Base-by-base conservation (phyloP, 768 basidiomycete genomes). In the Calocybe indica region DNA sequence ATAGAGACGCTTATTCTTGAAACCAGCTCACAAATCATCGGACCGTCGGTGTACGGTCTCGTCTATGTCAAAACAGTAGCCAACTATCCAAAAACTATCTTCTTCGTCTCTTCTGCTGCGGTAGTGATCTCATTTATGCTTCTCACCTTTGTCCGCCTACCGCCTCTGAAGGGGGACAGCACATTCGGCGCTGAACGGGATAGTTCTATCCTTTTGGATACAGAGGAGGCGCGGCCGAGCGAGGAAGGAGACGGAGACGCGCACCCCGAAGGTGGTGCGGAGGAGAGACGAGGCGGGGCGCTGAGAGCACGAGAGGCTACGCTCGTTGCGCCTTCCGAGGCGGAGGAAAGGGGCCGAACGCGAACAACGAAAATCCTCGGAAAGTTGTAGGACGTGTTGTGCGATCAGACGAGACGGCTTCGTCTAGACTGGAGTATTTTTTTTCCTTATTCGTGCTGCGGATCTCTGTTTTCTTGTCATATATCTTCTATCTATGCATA, bases 11-110 rank as follows among this genome's bases (percentile, higher is more conserved):
- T 34, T 34, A 33, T 47, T 41, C 38, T 38, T 32, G 14, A n/a
- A 6, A 47, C 50, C 59, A 87, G 84, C 59, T 67, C 78, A 28
- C 79, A 82, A 50, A 78, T 92, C 12, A 34, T 92, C 1, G 83
- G 85, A 0, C 91, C 92, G 0, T 66, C 81, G 3, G 31, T 90
- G 34, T 92, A 85, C 55, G 88, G 90, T 5, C 58, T 82, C 12
- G 70, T 87, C 7, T 93, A 83, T 58, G 72, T 78, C 51, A 73
- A 70, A 45, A 93, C 88, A 0, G 88, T 91, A 11, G 78, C 76
- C 7, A 71, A 67, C 7, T 83, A 82, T 58, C 85, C 92, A 2
- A 72, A 78, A 34, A 75, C 79, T 3, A 80, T 93, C 5, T 86
- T 92, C 64, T 69, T 81, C 48, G 65, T 87, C 22, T 74, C 78